Evolutionary conservation across 108 stramenopile genomes (phyloP).

Genomic region (Schizochytrium sp.): DNA sequence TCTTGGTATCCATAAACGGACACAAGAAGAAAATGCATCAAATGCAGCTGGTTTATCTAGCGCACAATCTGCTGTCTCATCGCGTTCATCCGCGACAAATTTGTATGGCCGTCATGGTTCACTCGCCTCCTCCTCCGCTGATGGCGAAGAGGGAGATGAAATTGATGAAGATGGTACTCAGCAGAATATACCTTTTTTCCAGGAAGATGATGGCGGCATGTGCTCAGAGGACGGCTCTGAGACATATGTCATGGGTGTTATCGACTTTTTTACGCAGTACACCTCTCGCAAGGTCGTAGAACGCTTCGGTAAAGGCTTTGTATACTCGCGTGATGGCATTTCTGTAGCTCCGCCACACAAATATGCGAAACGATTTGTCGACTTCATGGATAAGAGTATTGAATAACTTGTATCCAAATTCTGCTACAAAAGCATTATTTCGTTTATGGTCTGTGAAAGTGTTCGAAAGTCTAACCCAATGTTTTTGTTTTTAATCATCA

Average conservation of each 20-base stretch:
- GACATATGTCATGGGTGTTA: conserved; percentile 59
- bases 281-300: conserved; percentile 15
- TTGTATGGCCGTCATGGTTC: neutral
- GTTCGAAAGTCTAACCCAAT: no score
- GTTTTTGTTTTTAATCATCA: no score
- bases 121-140: neutral
- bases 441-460: no score
- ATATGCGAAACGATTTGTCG: conserved; percentile 44
- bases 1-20: conserved; percentile 82
- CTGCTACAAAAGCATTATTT: no score
- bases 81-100: neutral
- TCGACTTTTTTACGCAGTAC: conserved; percentile 42
- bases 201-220: conserved; percentile 53
- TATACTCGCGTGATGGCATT: conserved; percentile 39
- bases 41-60: neutral
- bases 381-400: conserved; percentile 48
- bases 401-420: neutral
- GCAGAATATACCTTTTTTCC: conserved; percentile 42
- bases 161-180: neutral
- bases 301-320: conserved; percentile 15
- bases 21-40: neutral
- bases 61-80: neutral
- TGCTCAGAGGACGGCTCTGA: conserved; percentile 33
- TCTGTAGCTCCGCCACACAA: conserved; percentile 46
- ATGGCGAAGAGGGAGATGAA: neutral